phyloP scores from a whole-genome alignment of 768 basidiomycete genomes.

The Crassisporium funariophilum region DNA sequence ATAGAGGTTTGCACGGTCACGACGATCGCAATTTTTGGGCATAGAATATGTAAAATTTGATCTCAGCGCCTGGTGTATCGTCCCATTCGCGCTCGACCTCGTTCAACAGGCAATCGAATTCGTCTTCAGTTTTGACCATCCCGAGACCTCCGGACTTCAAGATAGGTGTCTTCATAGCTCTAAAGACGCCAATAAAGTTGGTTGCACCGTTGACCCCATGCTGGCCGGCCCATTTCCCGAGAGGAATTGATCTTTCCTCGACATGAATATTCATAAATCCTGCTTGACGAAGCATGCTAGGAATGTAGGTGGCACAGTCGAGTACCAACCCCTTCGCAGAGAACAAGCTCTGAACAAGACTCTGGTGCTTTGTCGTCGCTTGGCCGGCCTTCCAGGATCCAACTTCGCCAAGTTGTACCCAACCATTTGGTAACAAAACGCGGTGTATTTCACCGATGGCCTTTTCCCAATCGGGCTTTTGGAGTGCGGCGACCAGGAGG shows the following conservation, averaged over 20 bases:
- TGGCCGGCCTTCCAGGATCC: constrained; percentile 10
- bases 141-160: constrained; percentile 17
- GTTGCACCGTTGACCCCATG: constrained; percentile 9
- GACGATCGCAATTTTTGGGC: constrained; percentile 9
- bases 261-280: constrained; percentile 17
- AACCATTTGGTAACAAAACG: constrained; percentile 16
- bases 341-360: constrained; percentile 8
- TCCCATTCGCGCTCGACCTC: constrained; percentile 16
- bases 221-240: constrained; percentile 18
- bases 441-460: constrained; percentile 15
- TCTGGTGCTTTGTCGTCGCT: neutral
- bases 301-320: constrained; percentile 13
- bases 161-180: constrained; percentile 20
- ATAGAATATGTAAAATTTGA: constrained; percentile 11
- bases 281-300: constrained; percentile 10
- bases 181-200: constrained; percentile 16
- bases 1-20: too few species aligned
- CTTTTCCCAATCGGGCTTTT: constrained; percentile 15
- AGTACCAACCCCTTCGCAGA: constrained; percentile 12
- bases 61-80: constrained; percentile 13
- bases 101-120: constrained; percentile 12
- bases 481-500: constrained; percentile 19
- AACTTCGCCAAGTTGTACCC: constrained; percentile 19
- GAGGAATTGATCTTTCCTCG: constrained; percentile 8
- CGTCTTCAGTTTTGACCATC: constrained; percentile 10